Evolutionary conservation across 2,329 filamentous ascomycete species (phyloP).

Genomic region (Tolypocladium amazonense): DNA sequence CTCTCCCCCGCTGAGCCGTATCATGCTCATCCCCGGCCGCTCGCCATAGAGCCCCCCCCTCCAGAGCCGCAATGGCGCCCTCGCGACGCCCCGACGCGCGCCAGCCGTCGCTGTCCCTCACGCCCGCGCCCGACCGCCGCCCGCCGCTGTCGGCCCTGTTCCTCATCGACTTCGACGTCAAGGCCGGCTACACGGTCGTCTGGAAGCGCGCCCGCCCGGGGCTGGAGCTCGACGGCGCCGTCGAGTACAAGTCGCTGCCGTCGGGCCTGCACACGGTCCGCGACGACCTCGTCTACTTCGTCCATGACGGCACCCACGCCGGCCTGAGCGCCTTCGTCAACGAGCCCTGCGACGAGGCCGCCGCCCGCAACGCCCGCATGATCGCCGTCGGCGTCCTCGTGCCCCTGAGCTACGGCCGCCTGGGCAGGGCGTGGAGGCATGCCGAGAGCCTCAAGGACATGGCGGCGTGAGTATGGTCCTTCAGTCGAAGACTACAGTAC

Average conservation of each 20-base stretch:
- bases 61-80: constrained; percentile 24
- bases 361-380: constrained; percentile 80
- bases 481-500: neutral
- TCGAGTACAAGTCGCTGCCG: constrained; percentile 94
- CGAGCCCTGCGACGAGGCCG: constrained; percentile 62
- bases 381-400: constrained; percentile 85
- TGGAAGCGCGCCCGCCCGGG: constrained; percentile 70
- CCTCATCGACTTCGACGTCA: constrained; percentile 85
- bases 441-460: constrained; percentile 65
- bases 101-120: constrained; percentile 24
- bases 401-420: constrained; percentile 69
- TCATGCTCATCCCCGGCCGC: no score
- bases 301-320: constrained; percentile 68
- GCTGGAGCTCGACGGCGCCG: constrained; percentile 70
- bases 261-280: constrained; percentile 84
- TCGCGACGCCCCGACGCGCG: constrained; percentile 26
- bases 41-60: no score
- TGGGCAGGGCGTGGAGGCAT: constrained; percentile 85
- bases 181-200: constrained; percentile 79
- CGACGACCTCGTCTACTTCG: constrained; percentile 88
- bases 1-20: no score
- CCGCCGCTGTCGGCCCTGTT: constrained; percentile 62
- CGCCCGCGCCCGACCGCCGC: constrained; percentile 15
- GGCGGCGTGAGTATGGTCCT: constrained; percentile 44
- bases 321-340: constrained; percentile 91